Evolutionary conservation across 2,329 filamentous ascomycete genomes (phyloP), one percentile per base, ranked within the genome.

Genomic region (Aureobasidium mangrovei): DNA sequence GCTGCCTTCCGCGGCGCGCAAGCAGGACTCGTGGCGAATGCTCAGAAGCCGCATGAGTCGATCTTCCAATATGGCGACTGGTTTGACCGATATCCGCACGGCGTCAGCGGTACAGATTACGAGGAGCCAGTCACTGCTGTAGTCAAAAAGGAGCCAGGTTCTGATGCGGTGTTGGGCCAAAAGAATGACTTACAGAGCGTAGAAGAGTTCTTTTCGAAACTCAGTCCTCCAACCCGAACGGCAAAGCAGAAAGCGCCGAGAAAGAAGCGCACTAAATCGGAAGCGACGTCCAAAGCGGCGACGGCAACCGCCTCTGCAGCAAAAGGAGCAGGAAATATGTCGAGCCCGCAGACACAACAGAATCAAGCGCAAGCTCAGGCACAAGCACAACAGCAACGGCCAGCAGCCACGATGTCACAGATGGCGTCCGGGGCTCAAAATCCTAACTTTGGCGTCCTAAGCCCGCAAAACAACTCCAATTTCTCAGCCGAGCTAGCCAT

Each of bases 31-130:
- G 64, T 58, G 12, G 62, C 65, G 40, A 65, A 67, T 26, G 65
- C 64, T 8, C 62, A 67, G n/a, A 60, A 57, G 38, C 35, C 41
- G 3, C 49, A 45, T 6, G 57, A 59, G n/a, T 44, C 56, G 24
- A 86, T 96, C 62, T 91, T 95, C 68, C 91, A 97, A 64, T 97
- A 97, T 63, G 90, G 91, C 49, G 93, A 97, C 70, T 97, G 93
- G 93, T 97, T 97, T 64, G 87, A 93, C 65, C 82, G 87, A 60
- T 97, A 96, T 66, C 93, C 93, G 0, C 87, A 95, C 62, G 93
- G 93, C 2, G 88, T 97, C 12, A 88, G 88, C 3, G 83, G 88
- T 57, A 79, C 83, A 1, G 89, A 95, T 64, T 93, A 88, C 69
- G 83, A 89, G 63, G 88, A 93, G 60, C 85, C 87, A 1, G 61